Evolutionary conservation across 2,329 filamentous ascomycete genomes (phyloP).

Genomic region (Botrytis tulipae): DNA sequence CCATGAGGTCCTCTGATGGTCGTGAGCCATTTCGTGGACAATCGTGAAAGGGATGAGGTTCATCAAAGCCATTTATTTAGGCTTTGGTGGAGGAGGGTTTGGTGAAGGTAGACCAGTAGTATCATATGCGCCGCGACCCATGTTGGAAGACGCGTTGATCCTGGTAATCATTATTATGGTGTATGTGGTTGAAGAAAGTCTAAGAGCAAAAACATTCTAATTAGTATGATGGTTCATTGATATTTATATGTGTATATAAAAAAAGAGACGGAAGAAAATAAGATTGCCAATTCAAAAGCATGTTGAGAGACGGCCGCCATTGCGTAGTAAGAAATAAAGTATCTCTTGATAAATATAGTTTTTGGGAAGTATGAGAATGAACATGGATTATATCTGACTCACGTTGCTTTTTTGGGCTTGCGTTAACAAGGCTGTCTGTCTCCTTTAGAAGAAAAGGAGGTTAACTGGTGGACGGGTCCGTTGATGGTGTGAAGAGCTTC

Average conservation of each 20-base stretch:
- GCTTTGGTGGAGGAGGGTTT: conserved; percentile 35
- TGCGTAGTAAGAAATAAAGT: conserved; percentile 4
- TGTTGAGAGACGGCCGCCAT: conserved; percentile 1
- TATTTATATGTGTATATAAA: background rate
- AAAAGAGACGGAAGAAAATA: background rate
- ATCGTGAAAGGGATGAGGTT: conserved; percentile 20
- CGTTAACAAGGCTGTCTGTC: conserved; percentile 19
- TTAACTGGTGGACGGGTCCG: conserved; percentile 1
- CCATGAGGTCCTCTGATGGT: conserved; percentile 14
- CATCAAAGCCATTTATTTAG: conserved; percentile 31
- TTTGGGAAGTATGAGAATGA: background rate
- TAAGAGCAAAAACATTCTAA: conserved; percentile 16
- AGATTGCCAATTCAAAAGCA: conserved; percentile 14
- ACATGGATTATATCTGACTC: conserved; percentile 27
- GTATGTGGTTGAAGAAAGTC: background rate
- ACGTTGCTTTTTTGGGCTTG: conserved; percentile 27
- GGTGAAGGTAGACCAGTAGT: conserved; percentile 51
- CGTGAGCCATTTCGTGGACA: conserved; percentile 19
- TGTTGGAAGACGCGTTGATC: conserved; percentile 42
- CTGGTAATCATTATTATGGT: conserved; percentile 33
- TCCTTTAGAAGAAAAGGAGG: conserved; percentile 22
- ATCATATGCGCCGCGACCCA: conserved; percentile 53
- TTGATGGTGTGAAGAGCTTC: conserved; percentile 19
- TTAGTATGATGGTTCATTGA: background rate
- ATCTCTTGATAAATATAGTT: conserved; percentile 17